Evolutionary conservation across 2,329 filamentous ascomycete genomes (phyloP).

Genomic region (Alternaria longipes): DNA sequence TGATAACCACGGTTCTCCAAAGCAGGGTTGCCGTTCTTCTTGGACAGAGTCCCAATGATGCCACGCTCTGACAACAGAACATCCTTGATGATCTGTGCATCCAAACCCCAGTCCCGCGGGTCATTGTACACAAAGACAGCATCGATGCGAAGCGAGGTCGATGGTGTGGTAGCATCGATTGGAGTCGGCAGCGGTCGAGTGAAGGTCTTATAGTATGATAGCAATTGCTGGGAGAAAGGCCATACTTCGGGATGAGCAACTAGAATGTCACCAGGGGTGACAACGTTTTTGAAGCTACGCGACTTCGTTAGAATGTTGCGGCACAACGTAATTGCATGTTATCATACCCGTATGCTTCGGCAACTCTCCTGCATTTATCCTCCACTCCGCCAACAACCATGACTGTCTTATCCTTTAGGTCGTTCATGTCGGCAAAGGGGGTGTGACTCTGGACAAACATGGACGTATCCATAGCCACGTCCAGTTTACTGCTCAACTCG

Average conservation of each 20-base stretch:
- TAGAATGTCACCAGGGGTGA: constrained; percentile 87
- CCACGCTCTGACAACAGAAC: constrained; percentile 81
- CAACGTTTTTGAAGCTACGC: constrained; percentile 68
- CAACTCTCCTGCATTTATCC: constrained; percentile 73
- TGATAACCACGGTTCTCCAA: constrained; percentile 82
- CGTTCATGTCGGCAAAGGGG: constrained; percentile 75
- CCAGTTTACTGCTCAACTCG: constrained; percentile 73
- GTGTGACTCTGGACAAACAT: constrained; percentile 92
- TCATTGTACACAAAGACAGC: constrained; percentile 96
- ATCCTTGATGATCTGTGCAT: constrained; percentile 85
- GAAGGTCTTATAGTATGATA: constrained; percentile 67
- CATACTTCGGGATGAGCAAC: constrained; percentile 77
- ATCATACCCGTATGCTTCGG: constrained; percentile 62
- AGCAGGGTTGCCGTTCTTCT: constrained; percentile 70
- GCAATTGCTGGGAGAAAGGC: constrained; percentile 79
- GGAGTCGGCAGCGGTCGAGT: constrained; percentile 66
- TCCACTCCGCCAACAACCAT: constrained; percentile 60
- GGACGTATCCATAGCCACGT: constrained; percentile 69
- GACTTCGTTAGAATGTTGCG: neutral
- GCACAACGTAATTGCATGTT: neutral
- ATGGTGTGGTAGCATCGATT: constrained; percentile 57
- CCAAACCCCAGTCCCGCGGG: constrained; percentile 93
- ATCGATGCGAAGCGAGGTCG: constrained; percentile 76
- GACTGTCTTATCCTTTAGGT: constrained; percentile 64
- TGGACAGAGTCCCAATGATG: constrained; percentile 79